Evolutionary conservation across 257 asterid genomes (phyloP).

Genomic region (Ilex asprella): DNA sequence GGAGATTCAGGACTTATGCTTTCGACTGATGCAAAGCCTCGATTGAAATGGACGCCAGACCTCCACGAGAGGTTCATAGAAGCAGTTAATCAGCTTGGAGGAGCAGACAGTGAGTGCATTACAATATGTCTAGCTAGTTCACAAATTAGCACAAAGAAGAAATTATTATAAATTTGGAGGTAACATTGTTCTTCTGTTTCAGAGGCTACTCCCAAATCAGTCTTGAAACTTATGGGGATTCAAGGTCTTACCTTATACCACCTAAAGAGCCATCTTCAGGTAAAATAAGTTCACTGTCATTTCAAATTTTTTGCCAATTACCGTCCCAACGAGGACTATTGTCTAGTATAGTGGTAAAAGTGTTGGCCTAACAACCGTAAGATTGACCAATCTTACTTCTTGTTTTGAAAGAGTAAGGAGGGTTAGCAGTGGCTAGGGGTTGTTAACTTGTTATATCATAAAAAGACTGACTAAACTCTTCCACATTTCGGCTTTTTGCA

Average conservation of each 20-base stretch:
- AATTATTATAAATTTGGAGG: slow-evolving; percentile 16
- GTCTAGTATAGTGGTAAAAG: no score
- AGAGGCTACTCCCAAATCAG: slow-evolving; percentile 99
- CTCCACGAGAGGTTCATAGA: slow-evolving; percentile 83
- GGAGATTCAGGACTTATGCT: slow-evolving; percentile 87
- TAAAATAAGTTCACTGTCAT: slow-evolving; percentile 19
- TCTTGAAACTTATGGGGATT: slow-evolving; percentile 90
- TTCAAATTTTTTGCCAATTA: neutral
- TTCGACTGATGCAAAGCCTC: slow-evolving; percentile 96
- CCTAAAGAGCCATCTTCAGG: slow-evolving; percentile 97
- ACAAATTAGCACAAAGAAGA: slow-evolving; percentile 10
- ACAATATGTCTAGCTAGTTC: slow-evolving; percentile 1
- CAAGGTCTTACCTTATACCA: slow-evolving; percentile 89
- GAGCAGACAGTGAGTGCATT: slow-evolving; percentile 86
- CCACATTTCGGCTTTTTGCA: slow-evolving; percentile 29
- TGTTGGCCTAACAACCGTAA: no score
- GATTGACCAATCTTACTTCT: neutral
- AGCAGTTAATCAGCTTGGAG: slow-evolving; percentile 96
- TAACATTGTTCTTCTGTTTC: slow-evolving; percentile 29
- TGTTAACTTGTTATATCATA: neutral
- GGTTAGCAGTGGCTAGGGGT: neutral
- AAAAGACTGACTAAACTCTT: slow-evolving; percentile 3
- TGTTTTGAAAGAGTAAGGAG: neutral
- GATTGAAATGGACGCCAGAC: slow-evolving; percentile 92
- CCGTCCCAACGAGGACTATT: neutral